Evolutionary conservation across 257 asterid species (phyloP), one percentile per base, ranked within the genome.

Genomic region (Solanum commersonii): DNA sequence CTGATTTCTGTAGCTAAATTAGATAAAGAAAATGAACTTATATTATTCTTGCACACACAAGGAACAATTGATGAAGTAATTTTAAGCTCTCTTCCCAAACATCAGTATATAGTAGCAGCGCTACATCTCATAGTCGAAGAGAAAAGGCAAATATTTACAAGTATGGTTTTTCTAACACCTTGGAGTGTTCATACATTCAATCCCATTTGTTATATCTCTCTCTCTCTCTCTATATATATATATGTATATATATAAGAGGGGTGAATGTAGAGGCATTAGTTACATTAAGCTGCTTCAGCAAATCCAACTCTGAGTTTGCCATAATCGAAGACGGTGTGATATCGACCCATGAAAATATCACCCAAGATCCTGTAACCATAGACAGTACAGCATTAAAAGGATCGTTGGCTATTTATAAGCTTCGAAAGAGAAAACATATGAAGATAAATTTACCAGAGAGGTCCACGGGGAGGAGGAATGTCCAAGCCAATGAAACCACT

Each of bases 401-500:
- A 49, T 31, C 1, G 70, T 9, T 49, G 22, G 31, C 40, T 74
- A 37, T 37, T 18, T 29, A 82, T 49, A 5, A 18, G 4, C 71
- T 49, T 10, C 37, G 7, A 49, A 46, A 31, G 31, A 49, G 12
- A 46, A 49, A 42, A 49, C 70, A 10, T 49, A 31, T 10, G 38
- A 31, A 60, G 77, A 79, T 37, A 86, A 44, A 74, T 86, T 84
- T 96, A 97, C 99, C 99, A 97, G 73, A 97, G 98, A 79, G 99
- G 99, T 73, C 99, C 99, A 22, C 98, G 98, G 35, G 99, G 99
- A 77, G 99, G 99, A 87, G 99, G 98, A 22, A 97, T 87, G 73
- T 97, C 99, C 12, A 97, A 84, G 33, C 95, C 99, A 10, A 94
- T 95, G 91, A 97, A 97, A 27, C 99, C 99, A 85, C 98, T 94